Base-by-base conservation (phyloP, 2,329 filamentous ascomycete genomes). In the Aureobasidium vineae region DNA sequence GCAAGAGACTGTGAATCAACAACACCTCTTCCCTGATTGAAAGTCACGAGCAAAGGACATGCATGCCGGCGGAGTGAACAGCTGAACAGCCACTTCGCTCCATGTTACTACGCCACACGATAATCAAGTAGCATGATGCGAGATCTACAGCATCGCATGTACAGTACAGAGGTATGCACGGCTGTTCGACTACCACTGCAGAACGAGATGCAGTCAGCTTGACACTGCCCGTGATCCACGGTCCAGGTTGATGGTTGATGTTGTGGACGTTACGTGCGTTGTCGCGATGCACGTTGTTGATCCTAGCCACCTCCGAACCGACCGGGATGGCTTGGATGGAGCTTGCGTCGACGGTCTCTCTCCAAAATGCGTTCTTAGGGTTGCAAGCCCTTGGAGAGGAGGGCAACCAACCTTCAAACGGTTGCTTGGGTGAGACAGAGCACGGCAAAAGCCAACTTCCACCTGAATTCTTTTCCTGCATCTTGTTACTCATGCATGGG, bases 141-240 rank as follows among this genome's bases (percentile, higher is more conserved):
- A 49, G 57, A 61, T 61, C 57, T 49, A 49, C 57, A 49, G 57
- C 57, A 23, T 49, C 31, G 57, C 57, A 49, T 59, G 54, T 45
- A 31, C 40, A 45, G 52, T 40, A 31, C 15, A 31, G 13, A 26
- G 26, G 8, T 36, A 61, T 49, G 57, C 57, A 61, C 38, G 28
- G 26, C 8, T 11, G 41, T 49, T 61, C 57, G 49, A 23, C 43
- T 61, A 38, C 41, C 40, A 49, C 41, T 49, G 41, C 57, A 49
- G 19, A n/a, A 49, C 16, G n/a, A n/a, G 38, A 61, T 49, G 57
- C 40, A 38, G 56, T 59, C 56, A 59, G 56, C 56, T 59, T 59
- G 38, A 43, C 56, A 23, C 28, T 33, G 26, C 21, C 28, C 40
- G 15, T 15, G 28, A n/a, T 41, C 54, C 38, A 31, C 4, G 28